A percentile compares a stretch with the other conserved stretches of the same genome.
These are phyloP conservation scores for Raddia guianensis DNA, from an alignment of 176 grass and related monocot genomes.

Conservation along the genomic window DNA sequence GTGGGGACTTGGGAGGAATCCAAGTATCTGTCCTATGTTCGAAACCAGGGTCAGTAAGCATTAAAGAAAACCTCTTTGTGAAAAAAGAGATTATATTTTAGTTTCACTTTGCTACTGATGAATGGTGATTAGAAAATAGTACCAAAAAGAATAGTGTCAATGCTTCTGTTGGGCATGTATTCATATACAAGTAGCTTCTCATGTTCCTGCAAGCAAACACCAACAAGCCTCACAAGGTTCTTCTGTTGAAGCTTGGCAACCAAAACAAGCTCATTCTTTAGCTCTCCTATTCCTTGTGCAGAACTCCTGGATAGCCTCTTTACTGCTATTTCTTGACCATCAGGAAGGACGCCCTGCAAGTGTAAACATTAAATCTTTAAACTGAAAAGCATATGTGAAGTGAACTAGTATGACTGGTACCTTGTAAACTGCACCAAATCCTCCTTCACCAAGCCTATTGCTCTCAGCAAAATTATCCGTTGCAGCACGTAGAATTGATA, in stretches of 20 bases:
- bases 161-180: slow-evolving; percentile 55
- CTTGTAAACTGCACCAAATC: slow-evolving; percentile 85
- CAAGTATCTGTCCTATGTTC: background rate
- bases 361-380: background rate
- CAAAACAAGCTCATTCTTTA: slow-evolving; percentile 55
- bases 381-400: background rate
- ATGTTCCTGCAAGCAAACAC: slow-evolving; percentile 47
- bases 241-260: slow-evolving; percentile 54
- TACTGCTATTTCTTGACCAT: slow-evolving; percentile 49
- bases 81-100: background rate
- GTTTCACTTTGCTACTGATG: background rate
- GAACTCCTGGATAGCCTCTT: slow-evolving; percentile 39
- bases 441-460: slow-evolving; percentile 74
- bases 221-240: slow-evolving; percentile 51
- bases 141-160: slow-evolving; percentile 51
- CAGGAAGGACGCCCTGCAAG: slow-evolving; percentile 45
- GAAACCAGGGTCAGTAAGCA: background rate
- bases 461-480: slow-evolving; percentile 63
- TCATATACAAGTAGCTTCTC: slow-evolving; percentile 56
- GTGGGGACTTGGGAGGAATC: too few relatives aligned
- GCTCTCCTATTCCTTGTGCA: slow-evolving; percentile 44
- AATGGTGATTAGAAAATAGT: background rate
- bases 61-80: background rate
- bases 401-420: slow-evolving; percentile 27
- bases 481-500: slow-evolving; percentile 54